Percentiles rank a stretch among this genome's conserved stretches.
Evolutionary conservation across 2,329 filamentous ascomycete genomes (phyloP).

Genomic region (Botryosphaeria dothidea): DNA sequence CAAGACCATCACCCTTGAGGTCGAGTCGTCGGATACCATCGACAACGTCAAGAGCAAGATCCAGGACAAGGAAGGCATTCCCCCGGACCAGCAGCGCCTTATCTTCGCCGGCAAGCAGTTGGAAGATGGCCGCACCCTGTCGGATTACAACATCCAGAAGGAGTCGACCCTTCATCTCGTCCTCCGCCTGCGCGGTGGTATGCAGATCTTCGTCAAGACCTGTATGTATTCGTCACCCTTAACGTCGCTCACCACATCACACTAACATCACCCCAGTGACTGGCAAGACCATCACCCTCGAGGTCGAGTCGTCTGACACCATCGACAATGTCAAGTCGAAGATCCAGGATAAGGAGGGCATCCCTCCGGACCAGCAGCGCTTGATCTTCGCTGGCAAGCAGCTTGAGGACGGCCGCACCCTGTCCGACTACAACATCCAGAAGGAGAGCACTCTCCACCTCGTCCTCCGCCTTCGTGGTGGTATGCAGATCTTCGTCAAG

Average conservation of each 20-base stretch:
- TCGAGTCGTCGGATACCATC: conserved; percentile 79
- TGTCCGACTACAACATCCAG: conserved; percentile 59
- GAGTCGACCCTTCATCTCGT: conserved; percentile 72
- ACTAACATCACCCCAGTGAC: conserved; percentile 49
- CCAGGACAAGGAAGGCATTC: conserved; percentile 96
- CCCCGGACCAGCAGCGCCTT: conserved; percentile 92
- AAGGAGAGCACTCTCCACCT: conserved; percentile 70
- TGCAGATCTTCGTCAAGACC: conserved; percentile 66
- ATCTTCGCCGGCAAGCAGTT: conserved; percentile 98
- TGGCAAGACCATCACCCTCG: conserved; percentile 56
- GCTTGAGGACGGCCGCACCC: conserved; percentile 58
- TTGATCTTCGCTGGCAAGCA: conserved; percentile 61
- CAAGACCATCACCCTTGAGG: conserved; percentile 69
- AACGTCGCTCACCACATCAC: conserved; percentile 30
- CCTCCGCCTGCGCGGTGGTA: conserved; percentile 68
- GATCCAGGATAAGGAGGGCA: conserved; percentile 62
- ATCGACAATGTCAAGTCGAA: conserved; percentile 44
- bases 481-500: conserved; percentile 65
- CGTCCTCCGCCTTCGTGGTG: conserved; percentile 71
- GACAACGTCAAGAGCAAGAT: conserved; percentile 98
- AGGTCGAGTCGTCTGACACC: conserved; percentile 42
- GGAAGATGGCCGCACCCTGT: conserved; percentile 88
- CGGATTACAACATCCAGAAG: conserved; percentile 96
- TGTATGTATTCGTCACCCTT: conserved; percentile 30
- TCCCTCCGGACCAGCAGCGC: conserved; percentile 60